These are phyloP conservation scores for Suillus americanus DNA, from an alignment of 768 basidiomycete genomes.

Conservation along the genomic window DNA sequence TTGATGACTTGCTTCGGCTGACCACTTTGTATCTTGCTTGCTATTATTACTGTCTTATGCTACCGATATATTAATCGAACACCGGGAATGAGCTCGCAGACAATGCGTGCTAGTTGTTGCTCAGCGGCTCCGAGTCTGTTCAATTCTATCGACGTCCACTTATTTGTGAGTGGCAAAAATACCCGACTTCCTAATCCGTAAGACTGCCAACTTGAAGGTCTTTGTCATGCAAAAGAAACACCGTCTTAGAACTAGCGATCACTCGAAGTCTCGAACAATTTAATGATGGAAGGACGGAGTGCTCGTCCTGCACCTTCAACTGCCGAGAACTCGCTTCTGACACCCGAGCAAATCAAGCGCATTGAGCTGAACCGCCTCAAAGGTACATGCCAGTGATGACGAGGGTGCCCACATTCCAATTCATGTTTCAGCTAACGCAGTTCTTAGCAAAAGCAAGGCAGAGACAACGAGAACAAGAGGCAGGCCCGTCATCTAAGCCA, in stretches of 20 bases:
- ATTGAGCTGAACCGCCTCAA: conserved; percentile 79
- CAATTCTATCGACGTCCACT: background rate
- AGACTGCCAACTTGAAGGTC: background rate
- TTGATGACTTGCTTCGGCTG: conserved; percentile 4
- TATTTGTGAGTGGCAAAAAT: background rate
- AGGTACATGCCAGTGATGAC: conserved; percentile 41
- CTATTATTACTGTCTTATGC: conserved; percentile 3
- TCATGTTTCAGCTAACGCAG: conserved; percentile 8
- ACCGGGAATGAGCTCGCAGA: background rate
- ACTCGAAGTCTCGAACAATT: background rate
- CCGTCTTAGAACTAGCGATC: background rate
- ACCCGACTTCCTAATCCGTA: conserved; percentile 2
- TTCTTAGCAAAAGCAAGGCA: conserved; percentile 71
- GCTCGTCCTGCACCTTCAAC: conserved; percentile 14
- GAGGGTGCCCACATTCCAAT: background rate
- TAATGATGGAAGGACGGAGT: conserved; percentile 5
- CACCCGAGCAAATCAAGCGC: conserved; percentile 68
- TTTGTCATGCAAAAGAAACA: background rate
- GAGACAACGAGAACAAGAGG: conserved; percentile 59
- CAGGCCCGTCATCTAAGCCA: conserved; percentile 43
- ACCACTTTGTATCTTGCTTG: background rate
- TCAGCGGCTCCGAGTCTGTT: background rate
- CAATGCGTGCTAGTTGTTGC: background rate
- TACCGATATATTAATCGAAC: conserved; percentile 1
- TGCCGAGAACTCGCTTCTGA: conserved; percentile 34